Evolutionary conservation across 257 asterid genomes (phyloP), one percentile per base, ranked within the genome.

Genomic region (Salvia splendens): DNA sequence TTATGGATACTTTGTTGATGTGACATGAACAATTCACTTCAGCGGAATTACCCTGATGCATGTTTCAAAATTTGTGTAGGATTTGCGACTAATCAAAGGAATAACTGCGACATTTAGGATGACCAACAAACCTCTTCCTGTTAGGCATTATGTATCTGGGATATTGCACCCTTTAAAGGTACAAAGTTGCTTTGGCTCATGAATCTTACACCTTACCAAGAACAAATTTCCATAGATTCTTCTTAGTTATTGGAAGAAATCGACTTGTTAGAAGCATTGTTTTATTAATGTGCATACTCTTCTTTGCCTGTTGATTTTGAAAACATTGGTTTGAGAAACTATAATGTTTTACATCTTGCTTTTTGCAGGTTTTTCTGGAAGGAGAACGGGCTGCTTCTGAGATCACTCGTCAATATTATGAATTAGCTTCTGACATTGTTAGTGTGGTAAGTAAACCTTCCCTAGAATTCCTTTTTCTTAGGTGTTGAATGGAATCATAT

Each of bases 101-200:
- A 91, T 94, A 74, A 91, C 97, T 68, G 95, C 99, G 6, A 91
- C 99, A 12, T 94, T 81, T 70, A 92, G 99, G 82, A 87, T 94
- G 96, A 89, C 97, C 51, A 91, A 87, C 82, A 94, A 89, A 76
- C 99, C 99, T 64, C 92, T 87, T 77, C 97, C 99, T 33, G 94
- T 86, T 73, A 85, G 95, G 74, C 99, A 94, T 81, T 94, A 85
- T 72, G 97, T 94, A 42, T 68, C 95, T 4, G 90, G 95, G 56
- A 82, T 88, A 48, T 75, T 90, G 80, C 92, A 96, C 28, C 99
- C 95, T 53, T 67, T 94, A 72, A 94, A 87, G 96, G 97, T 90
- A 73, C 38, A 30, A 0, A 45, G n/a, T 43, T 24, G 76, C 49
- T 72, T 65, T 62, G 53, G 63, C 60, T 77, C 55, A 38, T 24